Evolutionary conservation across 192 early-diverging fungal species (phyloP), one percentile per base, ranked within the genome.

Genomic region (Bifiguratus adelaidae): DNA sequence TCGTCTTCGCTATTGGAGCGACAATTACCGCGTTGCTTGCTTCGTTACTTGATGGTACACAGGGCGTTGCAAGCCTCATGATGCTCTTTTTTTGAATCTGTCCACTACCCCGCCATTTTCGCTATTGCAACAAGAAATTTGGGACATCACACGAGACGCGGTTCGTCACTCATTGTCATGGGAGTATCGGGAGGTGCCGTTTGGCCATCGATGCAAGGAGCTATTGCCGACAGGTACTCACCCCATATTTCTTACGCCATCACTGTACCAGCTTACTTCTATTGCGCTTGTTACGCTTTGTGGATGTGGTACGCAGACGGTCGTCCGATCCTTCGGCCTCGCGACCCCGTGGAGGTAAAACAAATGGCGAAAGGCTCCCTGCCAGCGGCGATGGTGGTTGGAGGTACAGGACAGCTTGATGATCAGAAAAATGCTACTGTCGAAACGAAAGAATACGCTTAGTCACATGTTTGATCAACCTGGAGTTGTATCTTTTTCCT

Each of bases 71-170:
- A 24, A 29, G 38, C 26, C 41, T 62, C 18, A 37, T 62, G n/a
- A 44, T 52, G 16, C 22, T 62, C 13, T 28, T 62, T 42, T 62
- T 62, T 62, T 21, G 60, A 62, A 29, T 46, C 41, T 22, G 47
- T 62, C 30, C 46, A 56, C 53, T 62, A 47, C 44, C 53, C 60
- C 18, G 56, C 60, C 4, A 56, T 56, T 30, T 62, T 62, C 26
- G 35, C 60, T 7, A 24, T 62, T 15, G 60, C n/a, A n/a, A n/a
- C n/a, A n/a, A n/a, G 15, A 34, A 15, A 34, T 34, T 15, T 34
- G 11, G 32, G 32, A 11, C 11, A 13, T 34, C 32, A 34, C 32
- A 11, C 11, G 11, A 34, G 15, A 34, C 32, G 32, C 32, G 32
- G 32, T 34, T 11, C 11, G 11, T 34, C 32, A 13, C 11, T 34